Conservation (phyloP, 371 early-diverging fungal species). For the Zancudomyces culisetae region DNA sequence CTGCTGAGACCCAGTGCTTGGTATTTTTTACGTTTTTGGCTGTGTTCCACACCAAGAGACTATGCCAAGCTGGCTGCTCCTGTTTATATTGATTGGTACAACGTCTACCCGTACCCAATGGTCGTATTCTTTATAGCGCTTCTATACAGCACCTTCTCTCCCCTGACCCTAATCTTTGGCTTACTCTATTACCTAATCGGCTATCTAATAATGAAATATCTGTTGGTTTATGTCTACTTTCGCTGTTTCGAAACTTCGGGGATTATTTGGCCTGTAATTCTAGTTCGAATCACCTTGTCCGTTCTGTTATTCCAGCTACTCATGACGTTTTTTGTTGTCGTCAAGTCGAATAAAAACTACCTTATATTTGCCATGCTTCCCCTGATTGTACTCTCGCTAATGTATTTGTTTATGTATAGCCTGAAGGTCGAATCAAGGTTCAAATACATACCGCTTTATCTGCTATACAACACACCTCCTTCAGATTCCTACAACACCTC, state of each 20-base stretch:
- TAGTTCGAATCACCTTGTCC: constrained; percentile 54
- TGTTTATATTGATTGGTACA: constrained; percentile 43
- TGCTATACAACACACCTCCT: constrained; percentile 21
- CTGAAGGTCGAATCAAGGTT: not conserved
- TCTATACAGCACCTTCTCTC: constrained; percentile 71
- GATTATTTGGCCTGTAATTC: constrained; percentile 45
- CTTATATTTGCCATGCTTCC: not conserved
- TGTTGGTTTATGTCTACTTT: constrained; percentile 64
- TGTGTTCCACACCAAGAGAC: constrained; percentile 51
- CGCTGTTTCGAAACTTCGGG: constrained; percentile 69
- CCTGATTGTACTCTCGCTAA: not conserved
- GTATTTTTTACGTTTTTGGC: constrained; percentile 24
- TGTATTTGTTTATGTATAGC: not conserved
- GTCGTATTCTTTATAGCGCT: constrained; percentile 67
- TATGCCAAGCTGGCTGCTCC: constrained; percentile 32
- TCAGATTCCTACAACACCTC: constrained; percentile 16
- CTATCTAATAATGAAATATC: constrained; percentile 56
- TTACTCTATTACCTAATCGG: constrained; percentile 54
- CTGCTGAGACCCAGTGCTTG: constrained; percentile 35
- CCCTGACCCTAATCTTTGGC: constrained; percentile 61
- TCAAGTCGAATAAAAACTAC: not conserved
- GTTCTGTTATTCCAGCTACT: constrained; percentile 57
- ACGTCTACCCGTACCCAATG: constrained; percentile 48
- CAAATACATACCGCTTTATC: constrained; percentile 11
- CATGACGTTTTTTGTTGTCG: not conserved